Evolutionary conservation across 306 rosid genomes (phyloP).

Genomic region (Vigna nakashimae): DNA sequence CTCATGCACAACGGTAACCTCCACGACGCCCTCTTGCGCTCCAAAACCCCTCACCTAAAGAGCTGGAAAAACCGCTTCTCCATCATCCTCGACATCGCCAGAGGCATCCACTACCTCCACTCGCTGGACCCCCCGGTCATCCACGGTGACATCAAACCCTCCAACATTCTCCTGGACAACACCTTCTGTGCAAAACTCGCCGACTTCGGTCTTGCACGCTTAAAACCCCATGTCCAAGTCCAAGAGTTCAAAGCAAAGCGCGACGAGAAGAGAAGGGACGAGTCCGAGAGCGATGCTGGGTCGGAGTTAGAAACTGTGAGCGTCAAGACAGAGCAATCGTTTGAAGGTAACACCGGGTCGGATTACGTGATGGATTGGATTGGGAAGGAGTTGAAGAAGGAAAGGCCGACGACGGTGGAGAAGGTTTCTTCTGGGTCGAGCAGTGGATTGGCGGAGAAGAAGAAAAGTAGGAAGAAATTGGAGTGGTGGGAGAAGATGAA

Average conservation of each 20-base stretch:
- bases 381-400: slow-evolving; percentile 67
- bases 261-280: slow-evolving; percentile 41
- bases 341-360: slow-evolving; percentile 36
- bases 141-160: slow-evolving; percentile 93
- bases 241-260: slow-evolving; percentile 28
- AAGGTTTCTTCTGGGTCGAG: slow-evolving; percentile 37
- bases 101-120: slow-evolving; percentile 72
- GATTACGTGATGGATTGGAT: slow-evolving; percentile 91
- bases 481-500: slow-evolving; percentile 93
- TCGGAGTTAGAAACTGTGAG: slow-evolving; percentile 73
- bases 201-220: slow-evolving; percentile 87
- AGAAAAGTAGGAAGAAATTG: slow-evolving; percentile 61
- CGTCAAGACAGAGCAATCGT: slow-evolving; percentile 58
- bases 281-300: slow-evolving; percentile 65
- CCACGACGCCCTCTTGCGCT: slow-evolving; percentile 72
- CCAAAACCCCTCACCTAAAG: slow-evolving; percentile 60
- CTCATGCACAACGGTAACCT: slow-evolving; percentile 83
- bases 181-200: slow-evolving; percentile 67
- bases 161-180: slow-evolving; percentile 72
- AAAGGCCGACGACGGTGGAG: neutral
- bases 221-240: slow-evolving; percentile 51
- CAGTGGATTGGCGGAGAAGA: slow-evolving; percentile 50
- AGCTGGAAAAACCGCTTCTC: slow-evolving; percentile 68
- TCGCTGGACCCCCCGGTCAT: slow-evolving; percentile 76
- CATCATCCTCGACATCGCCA: slow-evolving; percentile 61